Base-by-base conservation (phyloP, 208 protist species). In the Trypanosoma conorhini region DNA sequence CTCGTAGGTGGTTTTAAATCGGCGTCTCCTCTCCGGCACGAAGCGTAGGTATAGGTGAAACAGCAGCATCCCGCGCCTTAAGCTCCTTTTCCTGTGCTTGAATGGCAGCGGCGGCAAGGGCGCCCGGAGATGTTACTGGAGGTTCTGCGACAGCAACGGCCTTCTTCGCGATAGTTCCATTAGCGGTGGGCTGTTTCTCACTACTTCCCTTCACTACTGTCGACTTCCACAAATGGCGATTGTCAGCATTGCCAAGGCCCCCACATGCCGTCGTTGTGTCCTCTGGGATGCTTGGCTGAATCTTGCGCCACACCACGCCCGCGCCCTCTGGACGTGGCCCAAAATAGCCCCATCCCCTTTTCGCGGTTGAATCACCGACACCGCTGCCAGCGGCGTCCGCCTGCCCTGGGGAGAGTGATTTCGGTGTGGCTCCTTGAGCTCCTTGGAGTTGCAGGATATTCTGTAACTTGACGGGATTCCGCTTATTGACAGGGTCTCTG, bases 261-360 rank as follows among this genome's bases (percentile, higher is more conserved):
- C 51, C 66, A 33, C 26, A 12, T 2, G n/a, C 50, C 1, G 55
- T 42, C 28, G 38, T 50, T 33, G 26, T 17, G 28, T 57, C 66
- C 26, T 62, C 72, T 1, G n/a, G 55, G 0, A 71, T 52, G n/a
- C 59, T 59, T 38, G 60, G 56, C 31, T 50, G 56, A 38, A 65
- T 50, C 17, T 59, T 50, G 19, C 73, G 69, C 91, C 91, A 96
- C n/a, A 96, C 87, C 44, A 96, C 76, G 50, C 91, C 91, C 15
- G 88, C 78, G 38, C 91, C 91, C 21, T 84, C 77, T 22, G 91
- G 91, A 58, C 89, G 84, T 8, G 74, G 50, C 30, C 79, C 72
- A 62, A 61, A 67, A 44, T 59, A 67, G 42, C 55, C 59, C 15
- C 12, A 19, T 0, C 40, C 12, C 22, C 21, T 62, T 9, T 8